A percentile compares a stretch with the other conserved stretches of the same genome.
Conservation (phyloP, 371 early-diverging fungal genomes). For the Rhizopus delemar region DNA sequence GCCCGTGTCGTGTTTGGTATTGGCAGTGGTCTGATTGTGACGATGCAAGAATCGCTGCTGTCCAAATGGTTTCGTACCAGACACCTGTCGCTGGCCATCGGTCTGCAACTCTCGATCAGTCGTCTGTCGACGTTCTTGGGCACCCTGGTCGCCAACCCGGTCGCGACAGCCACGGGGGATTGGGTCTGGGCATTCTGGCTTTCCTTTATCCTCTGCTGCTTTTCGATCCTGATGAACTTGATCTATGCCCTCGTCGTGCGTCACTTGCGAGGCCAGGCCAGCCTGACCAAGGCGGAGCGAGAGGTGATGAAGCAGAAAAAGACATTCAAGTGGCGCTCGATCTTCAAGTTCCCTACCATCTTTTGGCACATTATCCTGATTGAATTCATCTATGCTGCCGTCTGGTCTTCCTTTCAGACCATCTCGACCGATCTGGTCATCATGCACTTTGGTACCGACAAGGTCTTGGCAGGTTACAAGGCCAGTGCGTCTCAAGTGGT, state of each 20-base stretch:
- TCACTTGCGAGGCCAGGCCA: slow-evolving; percentile 35
- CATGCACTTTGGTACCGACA: slow-evolving; percentile 41
- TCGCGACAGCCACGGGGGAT: slow-evolving; percentile 42
- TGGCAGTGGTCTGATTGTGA: slow-evolving; percentile 57
- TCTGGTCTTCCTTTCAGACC: slow-evolving; percentile 58
- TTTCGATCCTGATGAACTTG: slow-evolving; percentile 49
- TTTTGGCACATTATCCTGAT: slow-evolving; percentile 54
- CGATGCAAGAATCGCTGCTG: slow-evolving; percentile 60
- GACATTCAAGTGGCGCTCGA: slow-evolving; percentile 39
- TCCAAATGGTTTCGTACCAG: slow-evolving; percentile 60
- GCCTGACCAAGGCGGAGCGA: slow-evolving; percentile 24
- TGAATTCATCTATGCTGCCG: slow-evolving; percentile 53
- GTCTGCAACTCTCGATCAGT: slow-evolving; percentile 57
- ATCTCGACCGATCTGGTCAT: slow-evolving; percentile 50
- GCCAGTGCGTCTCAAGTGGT: slow-evolving; percentile 54
- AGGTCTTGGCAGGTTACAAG: slow-evolving; percentile 52
- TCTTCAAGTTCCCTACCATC: slow-evolving; percentile 49
- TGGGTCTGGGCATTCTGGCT: slow-evolving; percentile 61
- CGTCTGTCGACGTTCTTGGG: slow-evolving; percentile 55
- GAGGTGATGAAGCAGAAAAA: slow-evolving; percentile 34
- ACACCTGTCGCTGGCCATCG: slow-evolving; percentile 40
- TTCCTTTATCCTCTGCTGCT: slow-evolving; percentile 46
- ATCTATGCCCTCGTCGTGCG: slow-evolving; percentile 47
- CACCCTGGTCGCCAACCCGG: slow-evolving; percentile 46
- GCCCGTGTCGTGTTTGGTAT: slow-evolving; percentile 59